Base-by-base conservation (phyloP, 2,329 filamentous ascomycete species). In the Thielaviopsis ethacetica region DNA sequence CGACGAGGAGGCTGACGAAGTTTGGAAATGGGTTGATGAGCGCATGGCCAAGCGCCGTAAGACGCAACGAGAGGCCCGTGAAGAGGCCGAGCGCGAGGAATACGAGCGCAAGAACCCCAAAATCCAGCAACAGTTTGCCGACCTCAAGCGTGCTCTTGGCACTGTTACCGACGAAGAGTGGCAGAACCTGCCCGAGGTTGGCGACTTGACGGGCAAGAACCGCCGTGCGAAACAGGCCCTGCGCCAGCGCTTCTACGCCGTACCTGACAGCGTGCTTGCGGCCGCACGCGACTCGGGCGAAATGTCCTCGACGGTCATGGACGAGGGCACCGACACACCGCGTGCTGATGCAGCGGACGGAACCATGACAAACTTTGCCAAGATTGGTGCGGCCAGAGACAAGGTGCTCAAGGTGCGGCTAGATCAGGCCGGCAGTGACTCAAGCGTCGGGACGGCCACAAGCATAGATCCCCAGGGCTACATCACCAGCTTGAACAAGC, bases 41-140 rank as follows among this genome's bases (percentile, higher is more conserved):
- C 91, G 87, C 73, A 97, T 98, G 91, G 91, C 94, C 64, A 87
- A 81, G 72, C 81, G 93, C 65, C 79, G 93, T 63, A 94, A 86
- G 75, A 80, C 80, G 65, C 84, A 91, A 81, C 95, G 93, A 82
- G 93, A 98, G 86, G 86, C 85, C 69, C 89, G 93, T 71, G 93
- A 98, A 72, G 77, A 86, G 70, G 81, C 88, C 74, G 91, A 98
- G 76, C 83, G 80, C 70, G 89, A 95, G 69, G 91, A 97, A 67
- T 95, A 95, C 78, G 91, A 98, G 75, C 84, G 86, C 65, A 91
- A 95, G 70, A 97, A 98, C 69, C 93, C 93, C 15, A 98, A 97
- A 73, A 96, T 98, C 57, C 88, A 95, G 68, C 88, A 96, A 65
- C 93, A 98, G 71, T 98, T 98, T 70, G 90, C 91, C 68, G 93